Conservation (phyloP, 345 rosid species). For the Cochlearia excelsa region DNA sequence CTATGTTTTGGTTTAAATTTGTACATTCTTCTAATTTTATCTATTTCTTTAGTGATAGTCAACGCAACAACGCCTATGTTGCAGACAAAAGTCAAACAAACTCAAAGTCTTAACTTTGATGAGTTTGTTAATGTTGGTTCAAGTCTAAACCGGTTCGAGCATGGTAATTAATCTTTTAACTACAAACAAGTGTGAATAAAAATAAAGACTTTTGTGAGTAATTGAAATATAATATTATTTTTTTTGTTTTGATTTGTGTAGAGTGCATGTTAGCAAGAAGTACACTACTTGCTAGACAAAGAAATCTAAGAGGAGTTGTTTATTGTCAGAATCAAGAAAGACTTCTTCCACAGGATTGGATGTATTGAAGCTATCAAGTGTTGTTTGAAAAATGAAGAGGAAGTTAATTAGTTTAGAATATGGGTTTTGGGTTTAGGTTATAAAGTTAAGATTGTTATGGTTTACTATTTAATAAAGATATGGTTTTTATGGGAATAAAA, state of each 20-base stretch:
- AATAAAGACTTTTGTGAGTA: not conserved
- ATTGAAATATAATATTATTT: too few species aligned
- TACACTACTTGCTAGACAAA: conserved; percentile 21
- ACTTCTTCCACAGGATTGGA: conserved; percentile 39
- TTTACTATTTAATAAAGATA: conserved; percentile 23
- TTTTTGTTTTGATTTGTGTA: not conserved
- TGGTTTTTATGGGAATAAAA: conserved; percentile 2
- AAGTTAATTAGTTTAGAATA: conserved; percentile 9
- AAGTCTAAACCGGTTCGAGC: conserved; percentile 25
- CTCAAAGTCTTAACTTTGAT: conserved; percentile 13
- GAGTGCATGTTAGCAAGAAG: conserved; percentile 30
- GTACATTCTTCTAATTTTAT: not conserved
- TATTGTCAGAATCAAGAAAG: conserved; percentile 29
- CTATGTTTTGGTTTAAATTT: not conserved
- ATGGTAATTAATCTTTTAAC: not conserved
- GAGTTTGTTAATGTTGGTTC: conserved; percentile 11
- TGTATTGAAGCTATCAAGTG: conserved; percentile 19
- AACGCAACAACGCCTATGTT: not conserved
- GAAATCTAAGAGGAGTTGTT: conserved; percentile 11
- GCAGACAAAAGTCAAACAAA: conserved; percentile 1
- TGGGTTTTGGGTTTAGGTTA: conserved; percentile 21
- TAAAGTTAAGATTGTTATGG: conserved; percentile 14
- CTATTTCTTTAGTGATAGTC: not conserved
- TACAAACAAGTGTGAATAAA: not conserved
- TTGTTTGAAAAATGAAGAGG: not conserved